Conservation (phyloP, 768 basidiomycete genomes). For the Cyclocybe aegerita region DNA sequence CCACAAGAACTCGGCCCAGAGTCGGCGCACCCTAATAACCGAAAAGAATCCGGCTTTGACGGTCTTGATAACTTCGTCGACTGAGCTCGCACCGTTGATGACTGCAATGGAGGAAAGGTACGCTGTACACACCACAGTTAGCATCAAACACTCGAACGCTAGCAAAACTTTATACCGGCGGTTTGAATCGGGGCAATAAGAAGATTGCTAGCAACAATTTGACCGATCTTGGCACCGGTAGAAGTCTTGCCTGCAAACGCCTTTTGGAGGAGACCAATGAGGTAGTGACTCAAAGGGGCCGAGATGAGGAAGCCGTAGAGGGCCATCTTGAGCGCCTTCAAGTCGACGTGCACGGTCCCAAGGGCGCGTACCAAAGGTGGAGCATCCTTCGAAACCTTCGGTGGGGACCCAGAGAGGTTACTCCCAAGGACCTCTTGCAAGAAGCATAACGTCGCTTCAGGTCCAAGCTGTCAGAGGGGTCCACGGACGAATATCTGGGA, state of each 20-base stretch:
- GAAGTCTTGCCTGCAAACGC: slow-evolving; percentile 75
- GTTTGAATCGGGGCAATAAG: slow-evolving; percentile 77
- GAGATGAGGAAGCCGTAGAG: slow-evolving; percentile 82
- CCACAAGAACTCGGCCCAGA: neutral
- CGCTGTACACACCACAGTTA: slow-evolving; percentile 32
- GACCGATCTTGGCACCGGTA: slow-evolving; percentile 59
- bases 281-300: slow-evolving; percentile 76
- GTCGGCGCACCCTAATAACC: slow-evolving; percentile 60
- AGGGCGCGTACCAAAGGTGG: slow-evolving; percentile 51
- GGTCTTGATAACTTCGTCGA: slow-evolving; percentile 62
- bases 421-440: slow-evolving; percentile 83
- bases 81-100: slow-evolving; percentile 75
- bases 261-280: slow-evolving; percentile 71
- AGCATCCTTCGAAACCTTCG: slow-evolving; percentile 51
- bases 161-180: slow-evolving; percentile 41
- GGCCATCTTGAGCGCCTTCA: slow-evolving; percentile 81
- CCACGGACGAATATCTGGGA: neutral
- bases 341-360: slow-evolving; percentile 57
- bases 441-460: slow-evolving; percentile 50
- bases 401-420: slow-evolving; percentile 62
- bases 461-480: neutral
- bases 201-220: slow-evolving; percentile 76
- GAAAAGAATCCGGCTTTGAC: slow-evolving; percentile 73
- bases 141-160: neutral
- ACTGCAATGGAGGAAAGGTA: slow-evolving; percentile 81